phyloP scores from a whole-genome alignment of 2,329 filamentous ascomycete genomes.

The Sporothrix mexicana region DNA sequence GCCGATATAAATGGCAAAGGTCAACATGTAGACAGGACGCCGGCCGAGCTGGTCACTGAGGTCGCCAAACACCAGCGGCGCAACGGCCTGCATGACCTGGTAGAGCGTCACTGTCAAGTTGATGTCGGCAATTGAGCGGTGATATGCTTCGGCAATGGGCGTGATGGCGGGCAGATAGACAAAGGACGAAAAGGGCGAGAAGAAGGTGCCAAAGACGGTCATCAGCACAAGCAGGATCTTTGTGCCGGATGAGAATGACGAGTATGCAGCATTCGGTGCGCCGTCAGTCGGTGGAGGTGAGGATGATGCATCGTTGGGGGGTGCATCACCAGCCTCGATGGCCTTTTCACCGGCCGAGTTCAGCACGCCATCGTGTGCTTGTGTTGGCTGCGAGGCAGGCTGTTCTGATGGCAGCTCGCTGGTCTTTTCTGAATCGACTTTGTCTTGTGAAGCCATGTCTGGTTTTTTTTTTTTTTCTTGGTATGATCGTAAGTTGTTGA shows the following conservation, averaged over 20 bases:
- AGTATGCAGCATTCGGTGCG: conserved; percentile 32
- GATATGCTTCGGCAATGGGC: conserved; percentile 49
- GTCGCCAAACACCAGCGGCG: conserved; percentile 57
- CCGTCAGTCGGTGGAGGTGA: not conserved
- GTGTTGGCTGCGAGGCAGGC: not conserved
- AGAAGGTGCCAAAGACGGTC: conserved; percentile 42
- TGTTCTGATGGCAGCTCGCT: not conserved
- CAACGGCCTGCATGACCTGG: conserved; percentile 59
- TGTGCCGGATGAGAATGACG: conserved; percentile 40
- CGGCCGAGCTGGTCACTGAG: conserved; percentile 57
- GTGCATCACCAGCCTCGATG: not conserved
- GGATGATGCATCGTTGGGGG: not conserved
- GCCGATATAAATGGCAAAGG: conserved; percentile 53
- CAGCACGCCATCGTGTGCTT: not conserved
- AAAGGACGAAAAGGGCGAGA: conserved; percentile 45
- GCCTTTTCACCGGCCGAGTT: not conserved
- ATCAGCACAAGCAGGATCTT: conserved; percentile 42
- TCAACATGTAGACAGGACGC: conserved; percentile 55
- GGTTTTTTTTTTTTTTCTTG: not conserved
- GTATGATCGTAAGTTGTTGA: not conserved
- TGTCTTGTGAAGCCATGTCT: not conserved
- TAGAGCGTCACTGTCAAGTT: conserved; percentile 53
- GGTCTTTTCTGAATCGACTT: not conserved
- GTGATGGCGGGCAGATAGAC: conserved; percentile 56
- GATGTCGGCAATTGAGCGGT: conserved; percentile 45